Percentiles rank a stretch among this genome's conserved stretches.
These are phyloP conservation scores for Chenopodium suecicum DNA, from an alignment of 148 eudicot genomes.

Conservation along the genomic window DNA sequence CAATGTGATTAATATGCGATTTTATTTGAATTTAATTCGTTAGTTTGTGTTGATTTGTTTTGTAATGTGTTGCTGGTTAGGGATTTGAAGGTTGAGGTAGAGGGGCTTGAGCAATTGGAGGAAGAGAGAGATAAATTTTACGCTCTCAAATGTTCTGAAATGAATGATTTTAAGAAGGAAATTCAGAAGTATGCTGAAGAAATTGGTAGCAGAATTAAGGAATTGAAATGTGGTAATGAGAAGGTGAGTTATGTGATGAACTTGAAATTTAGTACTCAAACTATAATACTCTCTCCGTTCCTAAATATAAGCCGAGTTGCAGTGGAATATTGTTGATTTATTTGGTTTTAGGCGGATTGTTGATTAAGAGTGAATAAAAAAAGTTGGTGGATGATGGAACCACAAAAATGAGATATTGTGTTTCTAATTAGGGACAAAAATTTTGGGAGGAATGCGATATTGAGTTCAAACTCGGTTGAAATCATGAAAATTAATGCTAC, in stretches of 20 bases:
- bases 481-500: too few relatives aligned
- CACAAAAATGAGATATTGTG: too few relatives aligned
- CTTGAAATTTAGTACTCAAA: neutral
- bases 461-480: too few relatives aligned
- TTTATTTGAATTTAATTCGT: neutral
- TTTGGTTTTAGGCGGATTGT: too few relatives aligned
- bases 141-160: conserved; percentile 23
- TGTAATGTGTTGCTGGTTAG: neutral
- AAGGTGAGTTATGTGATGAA: conserved; percentile 28
- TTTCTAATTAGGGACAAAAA: too few relatives aligned
- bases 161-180: conserved; percentile 31
- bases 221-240: conserved; percentile 31
- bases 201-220: conserved; percentile 28
- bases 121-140: conserved; percentile 34
- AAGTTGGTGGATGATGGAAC: too few relatives aligned
- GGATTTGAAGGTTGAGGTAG: conserved; percentile 38
- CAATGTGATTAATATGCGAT: neutral
- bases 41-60: neutral
- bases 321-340: too few relatives aligned
- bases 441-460: too few relatives aligned
- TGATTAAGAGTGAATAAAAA: too few relatives aligned
- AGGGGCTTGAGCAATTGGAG: conserved; percentile 37
- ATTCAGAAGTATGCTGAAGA: conserved; percentile 29
- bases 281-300: too few relatives aligned
- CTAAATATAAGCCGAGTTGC: too few relatives aligned